Evolutionary conservation across 2,329 filamentous ascomycete species (phyloP).

Genomic region (Gliomastix tumulicola): DNA sequence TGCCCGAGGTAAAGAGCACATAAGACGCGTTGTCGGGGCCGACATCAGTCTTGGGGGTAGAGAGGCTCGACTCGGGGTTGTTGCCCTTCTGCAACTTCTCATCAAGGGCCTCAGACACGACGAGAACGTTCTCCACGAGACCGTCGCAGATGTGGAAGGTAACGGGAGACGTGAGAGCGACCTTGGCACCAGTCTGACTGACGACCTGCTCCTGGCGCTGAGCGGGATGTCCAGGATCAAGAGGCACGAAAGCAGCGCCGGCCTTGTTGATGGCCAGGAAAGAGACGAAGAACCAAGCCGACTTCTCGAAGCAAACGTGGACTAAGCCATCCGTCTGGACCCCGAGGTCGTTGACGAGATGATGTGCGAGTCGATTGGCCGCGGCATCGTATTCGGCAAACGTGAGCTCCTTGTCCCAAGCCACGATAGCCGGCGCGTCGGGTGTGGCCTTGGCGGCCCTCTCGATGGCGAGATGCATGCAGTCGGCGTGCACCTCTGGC

Average conservation of each 20-base stretch:
- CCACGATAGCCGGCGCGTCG: slow-evolving; percentile 25
- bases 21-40: slow-evolving; percentile 3
- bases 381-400: neutral
- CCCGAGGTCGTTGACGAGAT: neutral
- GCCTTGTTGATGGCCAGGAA: slow-evolving; percentile 18
- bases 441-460: slow-evolving; percentile 9
- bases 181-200: neutral
- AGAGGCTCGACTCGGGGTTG: slow-evolving; percentile 13
- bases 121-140: neutral
- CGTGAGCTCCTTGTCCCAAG: slow-evolving; percentile 7
- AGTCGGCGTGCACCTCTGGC: no score
- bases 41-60: neutral
- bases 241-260: slow-evolving; percentile 17
- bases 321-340: slow-evolving; percentile 3
- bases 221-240: slow-evolving; percentile 13
- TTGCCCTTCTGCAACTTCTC: slow-evolving; percentile 18
- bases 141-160: neutral
- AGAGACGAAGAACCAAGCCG: slow-evolving; percentile 12
- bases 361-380: neutral
- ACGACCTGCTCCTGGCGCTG: neutral
- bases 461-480: neutral
- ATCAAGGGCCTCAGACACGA: neutral
- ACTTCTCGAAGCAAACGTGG: slow-evolving; percentile 12
- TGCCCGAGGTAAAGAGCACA: slow-evolving; percentile 8
- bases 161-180: neutral